Evolutionary conservation across 2,329 filamentous ascomycete genomes (phyloP), one percentile per base, ranked within the genome.

Genomic region (Seiridium unicorne): DNA sequence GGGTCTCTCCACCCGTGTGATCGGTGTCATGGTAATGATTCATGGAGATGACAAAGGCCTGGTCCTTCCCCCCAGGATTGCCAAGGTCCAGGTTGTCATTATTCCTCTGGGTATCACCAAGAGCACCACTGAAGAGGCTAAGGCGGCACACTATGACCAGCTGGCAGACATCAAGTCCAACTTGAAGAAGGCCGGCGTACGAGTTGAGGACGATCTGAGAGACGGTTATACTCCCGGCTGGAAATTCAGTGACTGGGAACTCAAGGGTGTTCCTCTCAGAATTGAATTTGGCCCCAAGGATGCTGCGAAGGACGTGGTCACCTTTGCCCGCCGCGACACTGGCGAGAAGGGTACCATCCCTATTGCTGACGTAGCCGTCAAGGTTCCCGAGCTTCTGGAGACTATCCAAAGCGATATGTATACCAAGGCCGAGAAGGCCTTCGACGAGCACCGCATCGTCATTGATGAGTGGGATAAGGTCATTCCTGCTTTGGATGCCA

Each of bases 191-290:
- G 89, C 84, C 26, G 89, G 89, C 59, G 81, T 99, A 44, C 91
- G 95, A 61, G 85, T 87, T 61, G 90, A 96, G 65, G 86, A 89
- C 56, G 95, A 99, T 73, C 84, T 87, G 73, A 89, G 96, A 61
- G 94, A 98, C 56, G 91, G 90, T 66, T 97, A 98, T 87, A 87
- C 93, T 62, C 93, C 95, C 44, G 93, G 92, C 65, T 98, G 91
- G 89, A 99, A 99, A 78, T 99, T 99, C 83, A 96, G 96, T 78
- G 93, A 99, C 78, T 97, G 93, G 92, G 96, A 99, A 76, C 84
- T 98, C 69, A 96, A 94, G 79, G 95, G 96, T 73, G 90, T 98
- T 47, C 95, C 96, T 51, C 85, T 99, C 44, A 90, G 95, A 61
- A 84, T 99, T 61, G 95, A 99, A 76, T 97, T 97, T 72, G 96